Evolutionary conservation across 208 protist species (phyloP).

Genomic region (Naegleria fowleri): DNA sequence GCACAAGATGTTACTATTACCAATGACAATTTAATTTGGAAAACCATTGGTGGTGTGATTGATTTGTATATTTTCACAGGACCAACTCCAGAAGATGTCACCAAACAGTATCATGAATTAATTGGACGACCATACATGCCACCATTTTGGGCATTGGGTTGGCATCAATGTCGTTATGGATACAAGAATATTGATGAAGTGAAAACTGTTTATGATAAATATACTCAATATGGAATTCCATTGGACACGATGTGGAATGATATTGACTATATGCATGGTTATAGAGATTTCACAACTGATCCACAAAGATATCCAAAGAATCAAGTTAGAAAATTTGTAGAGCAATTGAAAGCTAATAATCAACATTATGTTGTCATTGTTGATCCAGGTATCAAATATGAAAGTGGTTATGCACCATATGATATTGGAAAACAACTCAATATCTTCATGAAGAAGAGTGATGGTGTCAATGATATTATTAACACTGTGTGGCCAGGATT

Average conservation of each 20-base stretch:
- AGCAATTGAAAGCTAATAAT: conserved; percentile 31
- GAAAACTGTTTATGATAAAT: conserved; percentile 51
- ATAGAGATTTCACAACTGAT: conserved; percentile 62
- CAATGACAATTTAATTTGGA: conserved; percentile 28
- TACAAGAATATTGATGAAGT: conserved; percentile 52
- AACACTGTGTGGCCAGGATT: conserved; percentile 53
- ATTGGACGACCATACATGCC: conserved; percentile 58
- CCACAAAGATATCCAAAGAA: conserved; percentile 45
- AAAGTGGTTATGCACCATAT: conserved; percentile 44
- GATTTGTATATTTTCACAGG: conserved; percentile 68
- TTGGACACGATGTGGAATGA: conserved; percentile 63
- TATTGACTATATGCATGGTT: conserved; percentile 74
- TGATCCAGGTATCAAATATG: conserved; percentile 39
- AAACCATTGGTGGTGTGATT: conserved; percentile 59
- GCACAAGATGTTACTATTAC: conserved; percentile 56
- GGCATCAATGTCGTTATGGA: conserved; percentile 57
- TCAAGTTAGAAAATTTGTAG: conserved; percentile 30
- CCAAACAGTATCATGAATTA: conserved; percentile 56
- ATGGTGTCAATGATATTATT: conserved; percentile 32
- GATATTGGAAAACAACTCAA: conserved; percentile 34
- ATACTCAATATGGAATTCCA: conserved; percentile 52
- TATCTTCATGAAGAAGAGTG: conserved; percentile 42
- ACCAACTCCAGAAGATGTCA: conserved; percentile 50
- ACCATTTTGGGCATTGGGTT: conserved; percentile 59
- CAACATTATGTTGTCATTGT: conserved; percentile 45